Base-by-base conservation (phyloP, 305 asterid genomes). In the Andrographis paniculata region DNA sequence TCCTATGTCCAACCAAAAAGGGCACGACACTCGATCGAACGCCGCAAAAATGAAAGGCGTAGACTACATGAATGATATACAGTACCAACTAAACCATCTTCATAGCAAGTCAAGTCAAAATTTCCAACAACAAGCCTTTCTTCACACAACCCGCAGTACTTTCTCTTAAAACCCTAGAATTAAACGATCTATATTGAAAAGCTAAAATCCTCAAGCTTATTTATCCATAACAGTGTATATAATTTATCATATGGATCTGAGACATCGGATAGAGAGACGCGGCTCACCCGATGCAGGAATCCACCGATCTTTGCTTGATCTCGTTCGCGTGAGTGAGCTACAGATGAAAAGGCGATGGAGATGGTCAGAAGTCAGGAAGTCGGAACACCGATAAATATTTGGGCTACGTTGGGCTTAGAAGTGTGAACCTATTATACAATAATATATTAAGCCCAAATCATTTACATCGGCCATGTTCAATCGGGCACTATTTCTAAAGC, bases 281-380 rank as follows among this genome's bases (percentile, higher is more conserved):
- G n/a, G 67, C 67, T 68, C 55, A 68, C 79, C 74, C 50, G 72
- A 47, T 49, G 48, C 50, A 48, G 35, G n/a, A n/a, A n/a, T n/a
- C n/a, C n/a, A n/a, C n/a, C n/a, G 19, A 39, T 11, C 14, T 31
- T 31, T 8, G 37, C n/a, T n/a, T n/a, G n/a, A n/a, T n/a, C n/a
- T n/a, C n/a, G n/a, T n/a, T n/a, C n/a, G n/a, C n/a, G n/a, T n/a
- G n/a, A n/a, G n/a, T n/a, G n/a, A n/a, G n/a, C n/a, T n/a, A n/a
- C n/a, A n/a, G n/a, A n/a, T n/a, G n/a, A n/a, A n/a, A n/a, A n/a
- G n/a, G n/a, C n/a, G n/a, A n/a, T n/a, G n/a, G n/a, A n/a, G n/a
- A n/a, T n/a, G n/a, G n/a, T n/a, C n/a, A n/a, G n/a, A n/a, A n/a
- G n/a, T n/a, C n/a, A n/a, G n/a, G 37, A 6, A 31, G 37, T 31